Conservation (phyloP, 2,329 filamentous ascomycete genomes). For the Cladosporium sp. region DNA sequence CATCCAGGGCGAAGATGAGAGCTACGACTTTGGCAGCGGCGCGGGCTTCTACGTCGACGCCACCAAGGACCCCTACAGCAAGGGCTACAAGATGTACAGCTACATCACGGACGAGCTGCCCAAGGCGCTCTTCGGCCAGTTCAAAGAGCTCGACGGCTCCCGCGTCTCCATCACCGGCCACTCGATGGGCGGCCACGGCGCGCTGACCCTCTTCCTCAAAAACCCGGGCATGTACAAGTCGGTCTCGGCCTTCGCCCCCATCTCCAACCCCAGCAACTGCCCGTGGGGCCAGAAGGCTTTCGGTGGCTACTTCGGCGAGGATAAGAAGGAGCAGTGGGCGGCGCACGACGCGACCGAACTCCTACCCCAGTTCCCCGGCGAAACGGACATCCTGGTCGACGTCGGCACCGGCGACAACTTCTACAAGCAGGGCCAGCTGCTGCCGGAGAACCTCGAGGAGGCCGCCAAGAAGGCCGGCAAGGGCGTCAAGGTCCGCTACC, state of each 20-base stretch:
- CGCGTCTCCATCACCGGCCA: slow-evolving; percentile 86
- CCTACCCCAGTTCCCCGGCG: slow-evolving; percentile 67
- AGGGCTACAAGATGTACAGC: slow-evolving; percentile 88
- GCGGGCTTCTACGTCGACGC: slow-evolving; percentile 96
- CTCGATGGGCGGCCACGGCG: slow-evolving; percentile 96
- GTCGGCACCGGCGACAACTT: slow-evolving; percentile 95
- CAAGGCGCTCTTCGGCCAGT: slow-evolving; percentile 65
- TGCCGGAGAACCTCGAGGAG: slow-evolving; percentile 86
- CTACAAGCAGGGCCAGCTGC: slow-evolving; percentile 87
- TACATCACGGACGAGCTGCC: slow-evolving; percentile 93
- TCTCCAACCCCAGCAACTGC: slow-evolving; percentile 77
- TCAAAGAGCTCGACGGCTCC: slow-evolving; percentile 63
- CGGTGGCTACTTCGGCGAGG: slow-evolving; percentile 76
- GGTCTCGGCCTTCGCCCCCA: slow-evolving; percentile 86
- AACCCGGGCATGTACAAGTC: slow-evolving; percentile 87
- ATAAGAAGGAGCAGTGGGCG: slow-evolving; percentile 72
- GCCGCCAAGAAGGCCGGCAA: slow-evolving; percentile 72
- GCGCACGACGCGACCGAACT: slow-evolving; percentile 91
- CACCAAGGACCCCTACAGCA: slow-evolving; percentile 65
- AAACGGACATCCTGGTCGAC: slow-evolving; percentile 78
- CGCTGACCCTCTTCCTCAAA: slow-evolving; percentile 85
- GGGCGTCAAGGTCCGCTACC: slow-evolving; percentile 75
- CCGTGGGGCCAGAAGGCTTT: slow-evolving; percentile 98
- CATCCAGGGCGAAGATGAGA: slow-evolving; percentile 79
- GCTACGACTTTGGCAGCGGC: slow-evolving; percentile 86